Evolutionary conservation across 805 yeast species (phyloP).

Genomic region (Barnettozyma siamensis): DNA sequence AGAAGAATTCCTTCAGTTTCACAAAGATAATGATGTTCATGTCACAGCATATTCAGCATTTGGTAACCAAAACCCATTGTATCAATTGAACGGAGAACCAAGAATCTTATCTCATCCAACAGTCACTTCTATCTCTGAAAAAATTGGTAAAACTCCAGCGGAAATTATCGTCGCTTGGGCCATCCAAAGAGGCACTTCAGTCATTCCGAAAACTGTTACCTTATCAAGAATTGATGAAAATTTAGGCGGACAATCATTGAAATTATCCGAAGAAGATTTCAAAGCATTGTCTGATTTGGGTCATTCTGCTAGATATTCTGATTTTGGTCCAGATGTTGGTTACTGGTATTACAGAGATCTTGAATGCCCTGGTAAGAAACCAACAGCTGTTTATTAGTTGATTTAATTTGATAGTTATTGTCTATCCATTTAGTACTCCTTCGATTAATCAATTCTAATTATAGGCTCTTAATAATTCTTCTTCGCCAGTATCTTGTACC

Average conservation of each 20-base stretch:
- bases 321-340: constrained; percentile 29
- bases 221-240: constrained; percentile 37
- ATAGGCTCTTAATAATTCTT: too few species aligned
- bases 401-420: too few species aligned
- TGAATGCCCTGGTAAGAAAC: constrained; percentile 29
- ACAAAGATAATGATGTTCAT: constrained; percentile 45
- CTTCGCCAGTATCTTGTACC: too few species aligned
- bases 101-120: constrained; percentile 28
- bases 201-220: constrained; percentile 45
- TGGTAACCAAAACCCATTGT: constrained; percentile 25
- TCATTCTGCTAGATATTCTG: constrained; percentile 26
- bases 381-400: too few species aligned
- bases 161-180: constrained; percentile 56
- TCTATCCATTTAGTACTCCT: too few species aligned
- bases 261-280: constrained; percentile 32
- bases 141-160: constrained; percentile 40
- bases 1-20: constrained; percentile 46
- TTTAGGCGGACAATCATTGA: constrained; percentile 21
- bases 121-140: constrained; percentile 36
- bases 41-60: constrained; percentile 78
- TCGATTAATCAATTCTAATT: too few species aligned
- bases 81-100: constrained; percentile 26
- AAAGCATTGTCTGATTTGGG: constrained; percentile 19
- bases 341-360: constrained; percentile 29
- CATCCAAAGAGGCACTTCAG: constrained; percentile 47